These are phyloP conservation scores for Lactarius akahatsu DNA, from an alignment of 768 basidiomycete genomes.

Conservation along the genomic window DNA sequence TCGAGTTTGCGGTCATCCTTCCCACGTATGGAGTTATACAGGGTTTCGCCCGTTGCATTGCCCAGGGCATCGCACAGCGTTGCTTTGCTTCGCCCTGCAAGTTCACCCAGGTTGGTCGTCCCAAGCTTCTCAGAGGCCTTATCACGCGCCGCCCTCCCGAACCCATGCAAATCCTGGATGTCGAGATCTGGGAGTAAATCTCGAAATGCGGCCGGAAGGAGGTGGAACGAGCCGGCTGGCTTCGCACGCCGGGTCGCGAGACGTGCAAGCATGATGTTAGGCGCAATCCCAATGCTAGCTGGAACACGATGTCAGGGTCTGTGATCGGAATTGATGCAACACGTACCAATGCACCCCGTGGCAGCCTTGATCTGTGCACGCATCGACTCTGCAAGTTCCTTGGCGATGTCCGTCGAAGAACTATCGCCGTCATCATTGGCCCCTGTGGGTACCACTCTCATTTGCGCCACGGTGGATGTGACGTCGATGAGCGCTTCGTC, in stretches of 20 bases:
- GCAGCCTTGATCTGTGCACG: slow-evolving; percentile 69
- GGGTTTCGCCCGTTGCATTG: slow-evolving; percentile 74
- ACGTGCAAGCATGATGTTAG: slow-evolving; percentile 91
- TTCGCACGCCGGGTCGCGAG: slow-evolving; percentile 91
- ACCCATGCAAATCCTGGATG: slow-evolving; percentile 83
- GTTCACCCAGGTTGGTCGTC: slow-evolving; percentile 64
- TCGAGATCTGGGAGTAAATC: slow-evolving; percentile 63
- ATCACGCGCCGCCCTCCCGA: slow-evolving; percentile 70
- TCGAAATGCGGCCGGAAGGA: slow-evolving; percentile 52
- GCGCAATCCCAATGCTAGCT: slow-evolving; percentile 92
- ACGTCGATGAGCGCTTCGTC: slow-evolving; percentile 96
- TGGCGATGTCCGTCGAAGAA: slow-evolving; percentile 54
- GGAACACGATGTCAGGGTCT: slow-evolving; percentile 5
- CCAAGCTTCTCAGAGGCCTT: slow-evolving; percentile 84
- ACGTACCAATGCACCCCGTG: slow-evolving; percentile 84
- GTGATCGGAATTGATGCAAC: slow-evolving; percentile 7
- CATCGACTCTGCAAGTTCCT: slow-evolving; percentile 77
- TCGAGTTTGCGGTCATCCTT: slow-evolving; percentile 79
- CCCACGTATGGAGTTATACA: slow-evolving; percentile 83
- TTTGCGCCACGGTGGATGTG: slow-evolving; percentile 53
- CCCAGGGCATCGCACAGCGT: slow-evolving; percentile 74
- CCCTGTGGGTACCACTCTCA: slow-evolving; percentile 26
- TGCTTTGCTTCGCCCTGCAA: slow-evolving; percentile 60
- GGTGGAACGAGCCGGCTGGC: slow-evolving; percentile 83
- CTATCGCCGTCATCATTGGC: slow-evolving; percentile 36